Base-by-base conservation (phyloP, 2,329 filamentous ascomycete species). In the Colletotrichum sp. region DNA sequence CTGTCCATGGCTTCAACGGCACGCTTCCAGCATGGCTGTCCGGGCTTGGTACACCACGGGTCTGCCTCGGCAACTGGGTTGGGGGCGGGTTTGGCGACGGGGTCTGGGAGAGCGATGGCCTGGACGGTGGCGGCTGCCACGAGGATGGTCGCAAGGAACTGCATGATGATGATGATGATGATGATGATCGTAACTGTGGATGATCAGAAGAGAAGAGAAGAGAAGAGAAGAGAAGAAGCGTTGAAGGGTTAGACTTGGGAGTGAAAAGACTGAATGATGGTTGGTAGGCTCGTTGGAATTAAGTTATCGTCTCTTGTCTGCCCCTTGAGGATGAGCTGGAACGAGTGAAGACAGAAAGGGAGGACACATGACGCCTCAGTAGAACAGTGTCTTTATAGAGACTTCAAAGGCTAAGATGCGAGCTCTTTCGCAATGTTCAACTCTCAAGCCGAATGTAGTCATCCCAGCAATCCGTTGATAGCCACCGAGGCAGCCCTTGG, bases 141-240 rank as follows among this genome's bases (percentile, higher is more conserved):
- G 66, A 79, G 73, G 76, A 81, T 58, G 66, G 79, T 62, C 62
- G 81, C n/a, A 76, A 81, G 75, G 38, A 81, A 79, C 79, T 79
- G 83, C 82, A 83, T 83, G 52, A 28, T 81, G 21, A 18, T 5
- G n/a, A 83, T 83, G 52, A 28, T 81, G 21, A 18, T 5, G n/a
- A 6, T 7, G 0, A 24, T 24, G 24, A 6, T 7, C 0, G 30
- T 52, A 16, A 8, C 3, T 6, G 18, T 32, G 30, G 5, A 9
- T 21, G 43, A 52, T 3, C 10, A 52, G 43, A 5, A 12, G 21
- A 21, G 32, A 43, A 26, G 30, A 36, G 43, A 5, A 12, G 21
- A 21, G 32, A 43, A 26, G 30, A 36, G 15, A 28, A 26, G 30
- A 34, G 13, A n/a, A 26, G n/a, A 36, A 8, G 18, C 13, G 12